Evolutionary conservation across 257 asterid genomes (phyloP).

Genomic region (Striga asiatica): DNA sequence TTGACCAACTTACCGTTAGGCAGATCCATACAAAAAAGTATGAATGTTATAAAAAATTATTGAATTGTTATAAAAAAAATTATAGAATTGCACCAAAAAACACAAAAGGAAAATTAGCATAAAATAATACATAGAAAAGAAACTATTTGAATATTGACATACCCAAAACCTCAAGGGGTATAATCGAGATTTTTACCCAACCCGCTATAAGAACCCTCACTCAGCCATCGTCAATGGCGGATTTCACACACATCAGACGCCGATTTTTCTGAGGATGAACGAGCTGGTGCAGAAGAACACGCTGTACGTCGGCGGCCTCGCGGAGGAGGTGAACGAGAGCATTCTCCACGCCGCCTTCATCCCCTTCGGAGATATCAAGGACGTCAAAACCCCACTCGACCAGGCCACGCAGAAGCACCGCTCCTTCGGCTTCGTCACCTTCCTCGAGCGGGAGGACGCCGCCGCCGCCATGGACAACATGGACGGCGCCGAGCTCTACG

Average conservation of each 20-base stretch:
- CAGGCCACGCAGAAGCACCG: constrained; percentile 96
- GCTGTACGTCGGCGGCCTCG: constrained; percentile 81
- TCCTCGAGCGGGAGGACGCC: constrained; percentile 86
- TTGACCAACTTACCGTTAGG: no score
- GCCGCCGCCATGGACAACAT: constrained; percentile 94
- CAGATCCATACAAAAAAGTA: no score
- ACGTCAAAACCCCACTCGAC: constrained; percentile 89
- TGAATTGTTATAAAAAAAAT: no score
- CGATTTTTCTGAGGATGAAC: constrained; percentile 32
- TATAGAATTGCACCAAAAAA: background rate
- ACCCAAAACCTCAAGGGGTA: background rate
- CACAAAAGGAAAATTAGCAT: background rate
- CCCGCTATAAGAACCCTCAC: background rate
- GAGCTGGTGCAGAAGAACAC: constrained; percentile 93
- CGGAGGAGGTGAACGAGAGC: constrained; percentile 87
- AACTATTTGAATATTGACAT: background rate
- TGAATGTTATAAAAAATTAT: no score
- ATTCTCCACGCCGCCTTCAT: constrained; percentile 83
- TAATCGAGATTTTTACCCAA: constrained; percentile 8
- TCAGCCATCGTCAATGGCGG: background rate
- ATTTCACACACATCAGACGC: background rate
- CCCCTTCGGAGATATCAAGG: constrained; percentile 93
- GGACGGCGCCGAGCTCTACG: constrained; percentile 98
- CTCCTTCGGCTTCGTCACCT: constrained; percentile 89
- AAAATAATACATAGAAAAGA: background rate